A percentile compares a stretch with the other conserved stretches of the same genome.
Evolutionary conservation across 306 rosid species (phyloP).

Genomic region (Vigna nakashimae): DNA sequence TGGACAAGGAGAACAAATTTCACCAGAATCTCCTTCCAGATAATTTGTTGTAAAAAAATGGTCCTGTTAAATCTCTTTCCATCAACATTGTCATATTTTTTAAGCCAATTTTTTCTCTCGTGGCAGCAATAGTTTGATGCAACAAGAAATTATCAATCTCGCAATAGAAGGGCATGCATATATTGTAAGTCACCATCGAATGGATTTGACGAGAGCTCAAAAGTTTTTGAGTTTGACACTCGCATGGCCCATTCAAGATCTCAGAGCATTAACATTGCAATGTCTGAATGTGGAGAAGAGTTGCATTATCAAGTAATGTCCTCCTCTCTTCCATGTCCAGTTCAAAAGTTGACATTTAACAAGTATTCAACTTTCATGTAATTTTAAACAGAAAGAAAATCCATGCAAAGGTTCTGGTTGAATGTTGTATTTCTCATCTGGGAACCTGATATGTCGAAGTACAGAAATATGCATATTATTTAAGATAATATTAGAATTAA

Average conservation of each 20-base stretch:
- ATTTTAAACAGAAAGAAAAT: too few relatives aligned
- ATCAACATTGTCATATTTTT: constrained; percentile 8
- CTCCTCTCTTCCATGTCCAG: constrained; percentile 31
- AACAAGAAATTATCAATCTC: constrained; percentile 58
- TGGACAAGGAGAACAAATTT: constrained; percentile 59
- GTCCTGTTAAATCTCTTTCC: constrained; percentile 19
- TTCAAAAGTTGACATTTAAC: not conserved
- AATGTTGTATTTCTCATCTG: too few relatives aligned
- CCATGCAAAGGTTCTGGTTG: too few relatives aligned
- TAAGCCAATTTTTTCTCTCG: not conserved
- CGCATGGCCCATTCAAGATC: constrained; percentile 67
- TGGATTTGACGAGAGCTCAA: constrained; percentile 61
- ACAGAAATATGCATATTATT: too few relatives aligned
- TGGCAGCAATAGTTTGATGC: constrained; percentile 81
- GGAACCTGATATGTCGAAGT: too few relatives aligned
- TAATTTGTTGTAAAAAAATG: constrained; percentile 55
- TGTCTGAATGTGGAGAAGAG: constrained; percentile 63
- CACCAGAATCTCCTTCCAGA: constrained; percentile 48
- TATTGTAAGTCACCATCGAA: constrained; percentile 38
- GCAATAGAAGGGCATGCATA: constrained; percentile 60
- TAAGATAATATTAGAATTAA: too few relatives aligned
- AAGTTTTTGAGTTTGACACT: constrained; percentile 73
- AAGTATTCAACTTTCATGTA: too few relatives aligned
- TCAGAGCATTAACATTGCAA: constrained; percentile 45
- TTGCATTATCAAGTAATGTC: constrained; percentile 52